Evolutionary conservation across 2,329 filamentous ascomycete genomes (phyloP).

Genomic region (Dactylellina drechsleri): DNA sequence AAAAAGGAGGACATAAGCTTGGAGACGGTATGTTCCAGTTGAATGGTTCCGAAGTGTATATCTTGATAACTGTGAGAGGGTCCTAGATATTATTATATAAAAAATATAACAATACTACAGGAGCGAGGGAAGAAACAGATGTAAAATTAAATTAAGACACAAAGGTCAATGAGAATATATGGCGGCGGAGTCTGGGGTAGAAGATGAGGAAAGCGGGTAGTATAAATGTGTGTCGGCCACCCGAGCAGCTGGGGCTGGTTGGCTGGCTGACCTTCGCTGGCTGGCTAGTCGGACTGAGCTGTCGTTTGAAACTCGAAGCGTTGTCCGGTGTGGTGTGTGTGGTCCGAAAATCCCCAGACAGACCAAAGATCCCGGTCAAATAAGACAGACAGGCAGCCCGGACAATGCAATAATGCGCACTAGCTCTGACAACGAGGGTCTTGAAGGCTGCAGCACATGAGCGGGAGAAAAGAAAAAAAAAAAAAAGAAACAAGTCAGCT

Average conservation of each 20-base stretch:
- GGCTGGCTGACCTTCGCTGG: no score
- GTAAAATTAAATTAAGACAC: constrained; percentile 5
- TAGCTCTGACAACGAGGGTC: constrained; percentile 28
- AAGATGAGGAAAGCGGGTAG: constrained; percentile 43
- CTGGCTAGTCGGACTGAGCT: constrained; percentile 30
- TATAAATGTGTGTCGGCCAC: constrained; percentile 51
- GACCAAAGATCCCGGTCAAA: constrained; percentile 47
- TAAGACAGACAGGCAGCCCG: constrained; percentile 49
- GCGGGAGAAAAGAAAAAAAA: constrained; percentile 35
- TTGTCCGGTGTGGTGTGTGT: constrained; percentile 35
- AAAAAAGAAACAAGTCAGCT: constrained; percentile 40
- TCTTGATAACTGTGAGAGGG: neutral
- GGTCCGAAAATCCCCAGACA: constrained; percentile 39
- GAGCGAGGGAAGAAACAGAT: neutral
- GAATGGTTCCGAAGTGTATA: neutral
- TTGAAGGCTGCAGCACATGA: constrained; percentile 54
- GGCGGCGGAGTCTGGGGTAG: constrained; percentile 50
- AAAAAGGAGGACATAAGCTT: neutral
- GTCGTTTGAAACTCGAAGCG: constrained; percentile 52
- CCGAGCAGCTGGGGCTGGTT: constrained; percentile 20
- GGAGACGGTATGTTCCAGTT: neutral
- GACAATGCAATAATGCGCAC: constrained; percentile 38
- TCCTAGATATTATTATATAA: constrained; percentile 12
- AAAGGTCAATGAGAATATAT: neutral
- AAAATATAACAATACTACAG: neutral